Evolutionary conservation across 2,329 filamentous ascomycete genomes (phyloP).

Genomic region (Sporothrix pallida): DNA sequence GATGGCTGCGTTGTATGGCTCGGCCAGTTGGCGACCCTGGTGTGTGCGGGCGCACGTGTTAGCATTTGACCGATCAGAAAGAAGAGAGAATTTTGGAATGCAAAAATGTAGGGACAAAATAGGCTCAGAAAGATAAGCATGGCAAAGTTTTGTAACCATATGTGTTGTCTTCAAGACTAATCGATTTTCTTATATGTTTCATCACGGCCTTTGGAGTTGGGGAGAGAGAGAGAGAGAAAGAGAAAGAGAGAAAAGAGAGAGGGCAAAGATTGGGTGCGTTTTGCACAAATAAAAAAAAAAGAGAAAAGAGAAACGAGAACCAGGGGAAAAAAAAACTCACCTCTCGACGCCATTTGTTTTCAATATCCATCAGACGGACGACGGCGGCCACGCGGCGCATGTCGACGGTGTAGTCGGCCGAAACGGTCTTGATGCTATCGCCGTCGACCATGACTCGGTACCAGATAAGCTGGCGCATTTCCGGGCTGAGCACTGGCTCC

Average conservation of each 20-base stretch:
- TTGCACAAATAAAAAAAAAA: not conserved
- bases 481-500: conserved; percentile 74
- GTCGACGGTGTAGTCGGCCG: conserved; percentile 76
- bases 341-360: conserved; percentile 76
- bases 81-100: not conserved
- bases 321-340: conserved; percentile 58
- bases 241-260: conserved; percentile 19
- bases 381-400: conserved; percentile 85
- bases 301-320: conserved; percentile 21
- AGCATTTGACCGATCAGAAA: not conserved
- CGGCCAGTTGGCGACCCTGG: conserved; percentile 77
- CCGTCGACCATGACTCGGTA: conserved; percentile 67
- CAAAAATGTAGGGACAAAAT: conserved; percentile 33
- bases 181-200: conserved; percentile 73
- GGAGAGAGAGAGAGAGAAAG: not conserved
- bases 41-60: conserved; percentile 24
- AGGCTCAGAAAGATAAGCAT: conserved; percentile 69
- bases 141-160: conserved; percentile 75
- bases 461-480: conserved; percentile 76
- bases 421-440: conserved; percentile 75
- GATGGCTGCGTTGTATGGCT: conserved; percentile 77
- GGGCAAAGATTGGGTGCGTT: not conserved
- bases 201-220: conserved; percentile 52
- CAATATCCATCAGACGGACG: conserved; percentile 82
- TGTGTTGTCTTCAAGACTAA: conserved; percentile 98